Conservation (phyloP, 2,329 filamentous ascomycete species). For the Neonectria neomacrospora region DNA sequence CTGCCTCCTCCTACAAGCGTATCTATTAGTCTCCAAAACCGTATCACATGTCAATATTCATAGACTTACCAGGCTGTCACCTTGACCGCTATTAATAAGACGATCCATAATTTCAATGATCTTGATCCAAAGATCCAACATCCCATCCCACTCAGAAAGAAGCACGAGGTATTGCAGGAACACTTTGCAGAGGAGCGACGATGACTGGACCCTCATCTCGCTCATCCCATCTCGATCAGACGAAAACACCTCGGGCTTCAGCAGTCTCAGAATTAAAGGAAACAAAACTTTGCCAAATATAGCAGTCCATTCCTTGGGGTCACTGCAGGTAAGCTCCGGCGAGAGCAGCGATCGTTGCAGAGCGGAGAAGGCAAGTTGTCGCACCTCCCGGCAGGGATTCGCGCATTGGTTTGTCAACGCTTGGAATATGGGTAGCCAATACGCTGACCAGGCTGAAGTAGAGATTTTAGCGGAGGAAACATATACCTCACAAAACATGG, state of each 20-base stretch:
- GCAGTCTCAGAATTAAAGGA: constrained; percentile 83
- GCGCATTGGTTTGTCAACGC: constrained; percentile 90
- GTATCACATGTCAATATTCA: neutral
- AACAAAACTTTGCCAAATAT: constrained; percentile 96
- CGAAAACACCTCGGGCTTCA: constrained; percentile 95
- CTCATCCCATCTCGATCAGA: constrained; percentile 93
- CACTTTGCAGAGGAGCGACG: constrained; percentile 92
- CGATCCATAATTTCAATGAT: constrained; percentile 96
- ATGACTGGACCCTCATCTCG: constrained; percentile 91
- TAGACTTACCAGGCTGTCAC: constrained; percentile 80
- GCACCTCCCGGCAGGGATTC: constrained; percentile 93
- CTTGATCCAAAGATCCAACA: constrained; percentile 90
- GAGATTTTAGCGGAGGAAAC: constrained; percentile 25
- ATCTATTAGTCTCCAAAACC: constrained; percentile 26
- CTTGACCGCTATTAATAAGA: constrained; percentile 94
- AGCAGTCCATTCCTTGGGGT: constrained; percentile 91
- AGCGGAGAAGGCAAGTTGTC: constrained; percentile 86
- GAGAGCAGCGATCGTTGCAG: constrained; percentile 89
- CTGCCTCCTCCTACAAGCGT: constrained; percentile 82
- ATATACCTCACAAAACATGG: neutral
- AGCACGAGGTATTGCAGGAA: constrained; percentile 93
- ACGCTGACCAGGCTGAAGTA: constrained; percentile 90
- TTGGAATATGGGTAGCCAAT: constrained; percentile 96
- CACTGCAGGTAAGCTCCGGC: constrained; percentile 81
- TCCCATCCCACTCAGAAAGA: constrained; percentile 85